Conservation (phyloP, 805 yeast genomes). For the Saturnispora diversa region DNA sequence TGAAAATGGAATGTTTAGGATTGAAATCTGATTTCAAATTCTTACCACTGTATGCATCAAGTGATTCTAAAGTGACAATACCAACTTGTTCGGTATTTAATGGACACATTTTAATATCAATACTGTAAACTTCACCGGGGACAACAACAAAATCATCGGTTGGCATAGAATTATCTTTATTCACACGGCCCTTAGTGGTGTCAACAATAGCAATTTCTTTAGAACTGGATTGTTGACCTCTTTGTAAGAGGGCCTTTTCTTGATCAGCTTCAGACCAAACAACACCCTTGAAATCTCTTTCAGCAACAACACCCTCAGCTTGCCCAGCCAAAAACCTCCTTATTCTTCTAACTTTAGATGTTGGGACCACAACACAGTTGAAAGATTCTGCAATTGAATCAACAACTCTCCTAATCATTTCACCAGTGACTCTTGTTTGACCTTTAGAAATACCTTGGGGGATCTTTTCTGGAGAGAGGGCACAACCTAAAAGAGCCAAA, state of each 20-base stretch:
- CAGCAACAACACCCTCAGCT: slow-evolving; percentile 85
- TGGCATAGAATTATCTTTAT: slow-evolving; percentile 53
- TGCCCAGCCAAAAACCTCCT: slow-evolving; percentile 95
- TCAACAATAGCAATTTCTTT: slow-evolving; percentile 34
- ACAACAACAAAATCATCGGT: slow-evolving; percentile 63
- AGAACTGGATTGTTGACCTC: slow-evolving; percentile 18
- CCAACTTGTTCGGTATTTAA: slow-evolving; percentile 46
- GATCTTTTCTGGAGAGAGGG: slow-evolving; percentile 67
- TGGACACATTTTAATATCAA: slow-evolving; percentile 79
- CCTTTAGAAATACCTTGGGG: slow-evolving; percentile 41
- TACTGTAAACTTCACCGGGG: slow-evolving; percentile 79
- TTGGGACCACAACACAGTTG: slow-evolving; percentile 83
- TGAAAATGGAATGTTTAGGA: slow-evolving; percentile 62
- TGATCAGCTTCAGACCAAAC: slow-evolving; percentile 80
- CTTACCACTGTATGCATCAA: slow-evolving; percentile 58
- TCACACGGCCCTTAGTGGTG: slow-evolving; percentile 30
- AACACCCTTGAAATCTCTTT: slow-evolving; percentile 87
- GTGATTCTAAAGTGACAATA: slow-evolving; percentile 55
- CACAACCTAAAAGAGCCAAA: slow-evolving; percentile 63
- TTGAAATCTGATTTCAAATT: slow-evolving; percentile 43
- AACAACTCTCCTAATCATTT: slow-evolving; percentile 62
- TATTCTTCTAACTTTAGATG: slow-evolving; percentile 84
- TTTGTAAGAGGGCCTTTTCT: slow-evolving; percentile 41
- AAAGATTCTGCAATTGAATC: slow-evolving; percentile 81
- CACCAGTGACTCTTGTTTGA: slow-evolving; percentile 49